These are phyloP conservation scores for Turnera subulata DNA, from an alignment of 345 rosid genomes.

Conservation along the genomic window DNA sequence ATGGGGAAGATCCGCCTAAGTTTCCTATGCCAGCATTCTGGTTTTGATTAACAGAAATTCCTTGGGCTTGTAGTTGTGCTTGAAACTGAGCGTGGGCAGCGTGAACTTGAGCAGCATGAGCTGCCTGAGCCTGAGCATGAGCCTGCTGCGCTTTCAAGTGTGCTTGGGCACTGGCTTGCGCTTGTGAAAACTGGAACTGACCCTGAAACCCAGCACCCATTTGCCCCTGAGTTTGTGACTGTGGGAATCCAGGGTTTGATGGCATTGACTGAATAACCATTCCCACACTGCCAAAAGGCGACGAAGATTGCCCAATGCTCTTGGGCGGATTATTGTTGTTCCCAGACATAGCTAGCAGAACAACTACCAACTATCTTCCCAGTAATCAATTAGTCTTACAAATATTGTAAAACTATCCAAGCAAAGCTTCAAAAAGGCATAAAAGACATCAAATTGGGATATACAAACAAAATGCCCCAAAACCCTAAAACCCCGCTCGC, in stretches of 20 bases:
- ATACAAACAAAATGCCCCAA: not conserved
- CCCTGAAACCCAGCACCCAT: slow-evolving; percentile 51
- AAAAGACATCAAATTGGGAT: slow-evolving; percentile 3
- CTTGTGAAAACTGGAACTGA: slow-evolving; percentile 69
- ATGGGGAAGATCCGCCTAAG: slow-evolving; percentile 66
- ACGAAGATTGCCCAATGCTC: slow-evolving; percentile 57
- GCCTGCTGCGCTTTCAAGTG: slow-evolving; percentile 46
- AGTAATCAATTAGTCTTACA: not conserved
- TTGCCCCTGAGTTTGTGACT: slow-evolving; percentile 46
- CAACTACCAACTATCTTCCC: not conserved
- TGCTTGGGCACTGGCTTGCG: slow-evolving; percentile 58
- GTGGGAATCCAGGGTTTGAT: slow-evolving; percentile 52
- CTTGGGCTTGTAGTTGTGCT: slow-evolving; percentile 77
- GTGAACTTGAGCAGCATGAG: slow-evolving; percentile 50
- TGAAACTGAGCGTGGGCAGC: slow-evolving; percentile 73
- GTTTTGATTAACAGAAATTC: slow-evolving; percentile 47
- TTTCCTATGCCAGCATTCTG: slow-evolving; percentile 54
- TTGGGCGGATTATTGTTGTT: slow-evolving; percentile 50
- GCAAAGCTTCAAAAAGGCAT: slow-evolving; percentile 1
- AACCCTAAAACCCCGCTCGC: slow-evolving; percentile 1
- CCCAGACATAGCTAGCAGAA: slow-evolving; percentile 39
- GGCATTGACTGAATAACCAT: slow-evolving; percentile 53
- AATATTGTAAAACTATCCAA: not conserved
- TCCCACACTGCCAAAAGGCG: slow-evolving; percentile 77
- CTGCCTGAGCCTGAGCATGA: slow-evolving; percentile 32